Conservation (phyloP, 2,329 filamentous ascomycete species). For the Colletotrichum melonis region DNA sequence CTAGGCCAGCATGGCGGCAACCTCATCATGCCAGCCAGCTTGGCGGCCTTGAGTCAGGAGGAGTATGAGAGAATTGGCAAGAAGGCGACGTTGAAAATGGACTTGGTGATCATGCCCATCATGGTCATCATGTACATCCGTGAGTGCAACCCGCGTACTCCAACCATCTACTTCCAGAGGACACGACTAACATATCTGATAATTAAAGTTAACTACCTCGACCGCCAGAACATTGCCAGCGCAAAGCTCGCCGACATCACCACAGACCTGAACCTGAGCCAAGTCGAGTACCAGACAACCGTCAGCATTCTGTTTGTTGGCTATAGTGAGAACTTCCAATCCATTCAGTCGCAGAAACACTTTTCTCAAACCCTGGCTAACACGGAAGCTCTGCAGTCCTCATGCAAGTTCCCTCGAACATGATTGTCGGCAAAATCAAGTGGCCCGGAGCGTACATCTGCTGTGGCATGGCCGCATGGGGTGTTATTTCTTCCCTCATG, state of each 20-base stretch:
- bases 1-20: neutral
- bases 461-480: slow-evolving; percentile 39
- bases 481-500: slow-evolving; percentile 46
- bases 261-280: slow-evolving; percentile 44
- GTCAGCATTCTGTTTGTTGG: slow-evolving; percentile 50
- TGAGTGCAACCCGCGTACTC: neutral
- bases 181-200: neutral
- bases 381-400: slow-evolving; percentile 34
- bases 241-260: slow-evolving; percentile 46
- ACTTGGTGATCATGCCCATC: slow-evolving; percentile 40
- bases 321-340: slow-evolving; percentile 41
- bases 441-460: slow-evolving; percentile 39
- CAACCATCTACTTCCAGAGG: fast-evolving
- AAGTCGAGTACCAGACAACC: slow-evolving; percentile 51
- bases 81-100: slow-evolving; percentile 38
- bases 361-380: neutral
- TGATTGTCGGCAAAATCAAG: slow-evolving; percentile 40
- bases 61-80: slow-evolving; percentile 37
- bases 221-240: slow-evolving; percentile 46
- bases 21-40: slow-evolving; percentile 36
- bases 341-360: neutral
- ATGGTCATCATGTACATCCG: slow-evolving; percentile 42
- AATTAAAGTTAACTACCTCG: slow-evolving; percentile 40
- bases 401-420: slow-evolving; percentile 51
- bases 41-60: slow-evolving; percentile 36